These are phyloP conservation scores for Talaromyces sp. DNA, from an alignment of 2,329 filamentous ascomycete species.

Conservation along the genomic window DNA sequence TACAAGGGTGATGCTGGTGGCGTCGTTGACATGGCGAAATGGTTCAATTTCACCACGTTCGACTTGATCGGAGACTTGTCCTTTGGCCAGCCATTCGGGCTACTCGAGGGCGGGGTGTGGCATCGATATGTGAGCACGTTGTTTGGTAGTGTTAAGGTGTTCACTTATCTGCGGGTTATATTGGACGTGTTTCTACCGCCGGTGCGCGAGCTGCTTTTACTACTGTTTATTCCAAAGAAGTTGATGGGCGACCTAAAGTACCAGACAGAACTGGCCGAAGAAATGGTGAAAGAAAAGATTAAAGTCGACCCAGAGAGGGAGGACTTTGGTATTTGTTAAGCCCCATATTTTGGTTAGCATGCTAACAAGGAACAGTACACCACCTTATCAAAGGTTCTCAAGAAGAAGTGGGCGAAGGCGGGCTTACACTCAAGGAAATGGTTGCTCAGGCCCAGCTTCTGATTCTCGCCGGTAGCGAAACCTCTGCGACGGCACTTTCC, in stretches of 20 bases:
- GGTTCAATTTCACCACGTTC: constrained; percentile 34
- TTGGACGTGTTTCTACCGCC: not conserved
- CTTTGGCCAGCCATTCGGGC: constrained; percentile 38
- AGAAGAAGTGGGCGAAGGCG: constrained; percentile 14
- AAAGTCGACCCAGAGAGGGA: constrained; percentile 13
- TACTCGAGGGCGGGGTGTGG: constrained; percentile 28
- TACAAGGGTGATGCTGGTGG: constrained; percentile 2
- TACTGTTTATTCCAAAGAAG: constrained; percentile 15
- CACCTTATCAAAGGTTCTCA: constrained; percentile 15
- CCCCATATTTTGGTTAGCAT: not conserved
- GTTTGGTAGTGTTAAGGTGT: constrained; percentile 13
- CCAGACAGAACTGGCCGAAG: constrained; percentile 16
- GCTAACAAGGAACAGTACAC: constrained; percentile 9
- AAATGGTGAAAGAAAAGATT: constrained; percentile 18
- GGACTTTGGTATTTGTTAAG: constrained; percentile 15
- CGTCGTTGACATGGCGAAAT: constrained; percentile 26
- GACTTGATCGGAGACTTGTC: constrained; percentile 39
- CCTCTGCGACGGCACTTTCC: constrained; percentile 36
- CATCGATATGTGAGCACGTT: constrained; percentile 37
- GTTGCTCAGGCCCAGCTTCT: constrained; percentile 22
- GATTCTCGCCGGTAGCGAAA: constrained; percentile 35
- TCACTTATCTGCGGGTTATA: not conserved
- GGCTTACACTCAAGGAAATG: constrained; percentile 16
- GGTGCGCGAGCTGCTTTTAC: not conserved
- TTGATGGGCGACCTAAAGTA: constrained; percentile 14